Evolutionary conservation across 1,139 yeast genomes (phyloP), one percentile per base, ranked within the genome.

Genomic region (Eremothecium coryli): DNA sequence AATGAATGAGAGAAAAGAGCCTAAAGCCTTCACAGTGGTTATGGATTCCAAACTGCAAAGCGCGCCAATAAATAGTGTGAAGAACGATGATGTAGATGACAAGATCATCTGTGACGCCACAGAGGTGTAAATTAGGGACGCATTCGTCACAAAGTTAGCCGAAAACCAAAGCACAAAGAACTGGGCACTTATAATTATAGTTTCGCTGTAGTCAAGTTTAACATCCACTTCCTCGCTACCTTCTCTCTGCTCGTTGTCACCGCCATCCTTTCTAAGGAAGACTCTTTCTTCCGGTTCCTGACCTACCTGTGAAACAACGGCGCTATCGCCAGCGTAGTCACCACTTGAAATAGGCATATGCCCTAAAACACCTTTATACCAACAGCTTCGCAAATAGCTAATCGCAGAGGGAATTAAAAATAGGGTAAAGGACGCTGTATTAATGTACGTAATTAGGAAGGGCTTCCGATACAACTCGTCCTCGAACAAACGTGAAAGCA

Each of bases 81-180:
- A 90, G 54, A 90, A 86, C 10, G 95, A 82, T 5, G 94, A 81
- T 0, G 97, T 86, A 26, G 95, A 81, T 6, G 95, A 80, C 29
- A 90, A 61, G 23, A 90, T 88, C 3, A 97, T 90, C 50, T 93
- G 96, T 13, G 90, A 80, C 7, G 94, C 93, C 20, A 88, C 97
- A 9, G 90, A 78, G 0, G 97, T 90, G 58, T 80, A 88, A 21
- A 82, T 71, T 35, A 88, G 67, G 12, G 94, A 78, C 1, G 95
- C 84, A 58, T 90, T 90, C 23, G 93, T 86, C 37, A 82, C 80
- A 43, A 88, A 67, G 56, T 90, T 90, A 3, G 97, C 94, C 15
- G 76, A 47, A 52, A 85, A 88, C 98, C 98, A 90, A 29, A 90
- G 65, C 4, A 82, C 60, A 42, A 93, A 80, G 56, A 90, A 90